A percentile compares a stretch with the other conserved stretches of the same genome.
These are phyloP conservation scores for Phytopythium oedochilum DNA, from an alignment of 352 stramenopile genomes.

Conservation along the genomic window DNA sequence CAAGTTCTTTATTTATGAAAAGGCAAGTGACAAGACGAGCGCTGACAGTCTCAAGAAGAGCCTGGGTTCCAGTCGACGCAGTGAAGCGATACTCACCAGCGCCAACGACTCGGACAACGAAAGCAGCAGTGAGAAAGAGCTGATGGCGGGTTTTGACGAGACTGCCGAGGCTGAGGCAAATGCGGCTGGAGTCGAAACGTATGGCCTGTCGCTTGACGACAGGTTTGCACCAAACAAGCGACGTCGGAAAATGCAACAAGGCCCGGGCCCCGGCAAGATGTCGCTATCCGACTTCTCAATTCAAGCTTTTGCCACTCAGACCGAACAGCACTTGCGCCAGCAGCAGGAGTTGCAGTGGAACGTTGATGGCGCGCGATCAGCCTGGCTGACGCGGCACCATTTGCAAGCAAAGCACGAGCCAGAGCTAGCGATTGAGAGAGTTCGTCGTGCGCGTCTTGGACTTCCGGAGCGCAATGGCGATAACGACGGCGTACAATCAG, in stretches of 20 bases:
- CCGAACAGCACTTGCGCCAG: slow-evolving; percentile 9
- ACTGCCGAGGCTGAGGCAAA: not conserved
- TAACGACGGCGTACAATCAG: not conserved
- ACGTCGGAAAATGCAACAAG: slow-evolving; percentile 12
- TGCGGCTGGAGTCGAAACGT: slow-evolving; percentile 7
- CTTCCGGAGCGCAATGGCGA: not conserved
- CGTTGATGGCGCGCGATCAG: slow-evolving; percentile 21
- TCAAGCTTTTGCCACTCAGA: slow-evolving; percentile 20
- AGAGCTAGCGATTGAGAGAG: slow-evolving; percentile 37
- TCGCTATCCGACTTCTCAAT: slow-evolving; percentile 29
- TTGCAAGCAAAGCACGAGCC: slow-evolving; percentile 35
- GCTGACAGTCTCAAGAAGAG: not conserved
- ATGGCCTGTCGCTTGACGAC: slow-evolving; percentile 2
- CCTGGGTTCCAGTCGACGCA: not conserved
- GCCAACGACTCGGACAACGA: slow-evolving; percentile 16
- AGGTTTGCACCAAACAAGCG: slow-evolving; percentile 9
- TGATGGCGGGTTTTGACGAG: slow-evolving; percentile 4
- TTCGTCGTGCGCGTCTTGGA: slow-evolving; percentile 21
- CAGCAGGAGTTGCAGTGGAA: slow-evolving; percentile 20
- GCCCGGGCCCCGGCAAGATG: slow-evolving; percentile 14
- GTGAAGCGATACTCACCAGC: not conserved
- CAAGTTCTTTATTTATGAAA: slow-evolving; percentile 74
- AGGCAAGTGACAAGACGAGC: slow-evolving; percentile 11
- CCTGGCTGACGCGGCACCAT: slow-evolving; percentile 36
- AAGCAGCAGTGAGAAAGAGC: slow-evolving; percentile 1